Base-by-base conservation (phyloP, 2,329 filamentous ascomycete species). In the Elsinoe batatas region DNA sequence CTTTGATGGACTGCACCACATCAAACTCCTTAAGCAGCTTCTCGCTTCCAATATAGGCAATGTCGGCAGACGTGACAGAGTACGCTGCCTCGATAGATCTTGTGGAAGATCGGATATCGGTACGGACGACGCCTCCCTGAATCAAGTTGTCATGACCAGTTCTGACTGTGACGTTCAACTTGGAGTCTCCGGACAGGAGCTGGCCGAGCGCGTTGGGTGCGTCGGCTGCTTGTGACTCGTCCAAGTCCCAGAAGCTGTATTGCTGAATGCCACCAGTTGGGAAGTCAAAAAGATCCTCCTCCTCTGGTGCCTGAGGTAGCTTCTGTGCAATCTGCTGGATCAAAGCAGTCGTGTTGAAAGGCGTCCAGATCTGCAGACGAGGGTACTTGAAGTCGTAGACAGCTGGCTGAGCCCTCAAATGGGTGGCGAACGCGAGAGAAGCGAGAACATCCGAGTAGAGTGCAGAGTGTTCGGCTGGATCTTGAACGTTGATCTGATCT, bases 231-330 rank as follows among this genome's bases (percentile, higher is more conserved):
- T 76, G 72, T 26, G 90, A 90, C 68, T 83, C 80, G 66, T 95
- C 91, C 38, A 87, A 69, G 63, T 96, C 88, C 90, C 91, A 97
- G 79, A 98, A 96, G 11, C 84, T 85, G 74, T 93, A 97, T 71
- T 97, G 87, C 69, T 88, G 80, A n/a, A 74, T 67, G 60, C 82
- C 78, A 46, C 62, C 61, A 54, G 59, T 62, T 72, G 75, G 69
- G 73, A 81, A 38, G 32, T 61, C 58, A 33, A 60, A 71, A 43
- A 72, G 65, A 37, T 58, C 59, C 64, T 65, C 60, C 13, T 68
- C 64, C 33, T 69, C 68, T 11, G 67, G 64, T 18, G 72, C 65
- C 33, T 66, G 67, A 42, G 62, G 54, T 8, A 60, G 56, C 63
- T 73, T 72, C 59, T 71, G 68, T 44, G 68, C 70, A 43, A 75